Evolutionary conservation across 2,329 filamentous ascomycete species (phyloP), one percentile per base, ranked within the genome.

Genomic region (Fusarium illudens): DNA sequence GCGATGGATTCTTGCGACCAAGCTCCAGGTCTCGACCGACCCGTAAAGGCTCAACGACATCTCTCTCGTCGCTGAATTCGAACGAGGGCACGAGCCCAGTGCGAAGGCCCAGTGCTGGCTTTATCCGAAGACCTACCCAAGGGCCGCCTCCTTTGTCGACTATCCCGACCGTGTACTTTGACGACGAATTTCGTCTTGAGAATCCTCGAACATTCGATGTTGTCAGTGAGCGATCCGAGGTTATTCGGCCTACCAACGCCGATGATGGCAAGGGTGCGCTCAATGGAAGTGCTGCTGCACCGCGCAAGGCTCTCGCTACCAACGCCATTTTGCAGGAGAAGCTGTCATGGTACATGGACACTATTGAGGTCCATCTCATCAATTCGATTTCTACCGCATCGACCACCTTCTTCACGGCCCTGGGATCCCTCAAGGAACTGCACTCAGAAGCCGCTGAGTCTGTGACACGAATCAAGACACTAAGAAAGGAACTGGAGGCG

Each of bases 331-430:
- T 99, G 33, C 96, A 99, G 77, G 96, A 99, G 79, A 99, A 99
- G 79, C 84, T 99, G 12, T 98, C 96, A 0, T 99, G 96, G 96
- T 99, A 99, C 78, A 97, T 99, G 94, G 96, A 99, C 77, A 99
- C 96, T 0, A 94, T 99, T 20, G 96, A 99, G 77, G 93, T 99
- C 57, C 96, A 99, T 77, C 84, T 99, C 8, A 97, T 99, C 72
- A 93, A 93, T 30, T 97, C 94, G 0, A 99, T 99, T 66, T 98
- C 95, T 3, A 94, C 92, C 0, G 96, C 96, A 1, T 98, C 96
- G 0, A 94, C 93, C 1, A 97, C 95, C 0, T 99, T 99, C 79
- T 99, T 99, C 75, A 94, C 94, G 0, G 96, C 96, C 0, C 83
- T 99, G 1, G 95, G 96, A 1, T 97, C 94, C 1, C 82, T 99